Evolutionary conservation across 2,329 filamentous ascomycete species (phyloP).

Genomic region (Colletotrichum sp.): DNA sequence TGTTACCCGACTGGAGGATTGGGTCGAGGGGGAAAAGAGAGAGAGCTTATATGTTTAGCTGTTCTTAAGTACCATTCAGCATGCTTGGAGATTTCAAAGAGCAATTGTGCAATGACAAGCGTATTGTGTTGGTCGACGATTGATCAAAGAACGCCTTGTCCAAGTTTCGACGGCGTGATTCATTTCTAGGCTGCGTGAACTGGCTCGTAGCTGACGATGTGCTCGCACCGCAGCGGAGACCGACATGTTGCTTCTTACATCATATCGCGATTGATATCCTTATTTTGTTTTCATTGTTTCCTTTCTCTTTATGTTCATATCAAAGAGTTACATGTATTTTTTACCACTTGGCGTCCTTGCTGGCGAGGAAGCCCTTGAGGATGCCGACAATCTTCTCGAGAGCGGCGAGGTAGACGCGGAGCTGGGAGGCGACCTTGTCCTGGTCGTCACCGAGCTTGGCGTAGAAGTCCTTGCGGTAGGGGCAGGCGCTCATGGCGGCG

Average conservation of each 20-base stretch:
- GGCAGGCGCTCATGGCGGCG: constrained; percentile 90
- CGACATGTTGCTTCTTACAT: constrained; percentile 7
- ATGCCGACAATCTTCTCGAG: constrained; percentile 82
- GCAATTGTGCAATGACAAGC: background rate
- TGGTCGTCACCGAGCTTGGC: constrained; percentile 77
- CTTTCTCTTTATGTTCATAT: background rate
- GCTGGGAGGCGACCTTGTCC: constrained; percentile 64
- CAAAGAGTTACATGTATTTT: background rate
- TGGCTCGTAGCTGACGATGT: constrained; percentile 1
- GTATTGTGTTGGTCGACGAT: background rate
- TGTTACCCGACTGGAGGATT: background rate
- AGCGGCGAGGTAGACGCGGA: constrained; percentile 76
- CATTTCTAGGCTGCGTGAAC: constrained; percentile 21
- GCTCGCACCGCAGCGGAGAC: constrained; percentile 6
- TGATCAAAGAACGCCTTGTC: background rate
- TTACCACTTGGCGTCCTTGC: constrained; percentile 65
- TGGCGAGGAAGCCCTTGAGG: constrained; percentile 64
- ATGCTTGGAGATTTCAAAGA: background rate
- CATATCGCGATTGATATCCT: constrained; percentile 8
- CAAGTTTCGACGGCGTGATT: constrained; percentile 2
- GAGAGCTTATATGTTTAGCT: background rate
- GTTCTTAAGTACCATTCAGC: background rate
- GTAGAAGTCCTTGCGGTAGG: constrained; percentile 95
- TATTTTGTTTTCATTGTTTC: background rate
- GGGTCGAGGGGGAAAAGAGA: background rate